phyloP scores from a whole-genome alignment of 1,139 yeast species.

The Sugiyamaella neomexicana region DNA sequence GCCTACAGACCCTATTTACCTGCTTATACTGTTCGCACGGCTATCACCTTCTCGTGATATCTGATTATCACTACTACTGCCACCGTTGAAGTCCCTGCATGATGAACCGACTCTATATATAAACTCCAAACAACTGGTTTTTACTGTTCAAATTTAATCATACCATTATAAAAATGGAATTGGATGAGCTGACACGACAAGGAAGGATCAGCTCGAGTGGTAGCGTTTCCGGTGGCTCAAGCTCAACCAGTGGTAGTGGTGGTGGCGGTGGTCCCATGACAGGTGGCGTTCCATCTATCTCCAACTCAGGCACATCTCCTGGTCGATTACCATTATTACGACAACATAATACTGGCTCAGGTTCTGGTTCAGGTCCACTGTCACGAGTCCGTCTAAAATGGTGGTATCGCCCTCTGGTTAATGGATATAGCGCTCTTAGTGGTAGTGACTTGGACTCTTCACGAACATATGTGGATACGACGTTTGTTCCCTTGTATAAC shows the following conservation, averaged over 20 bases:
- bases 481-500: constrained; percentile 23
- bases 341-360: background rate
- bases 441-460: constrained; percentile 22
- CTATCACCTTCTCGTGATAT: background rate
- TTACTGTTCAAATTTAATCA: too few relatives aligned
- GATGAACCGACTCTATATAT: background rate
- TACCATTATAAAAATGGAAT: background rate
- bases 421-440: constrained; percentile 21
- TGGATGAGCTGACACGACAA: constrained; percentile 9
- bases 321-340: background rate
- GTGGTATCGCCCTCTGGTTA: constrained; percentile 23
- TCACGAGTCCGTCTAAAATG: constrained; percentile 9
- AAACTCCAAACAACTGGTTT: too few relatives aligned
- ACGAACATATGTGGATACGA: constrained; percentile 21
- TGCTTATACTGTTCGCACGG: too few relatives aligned
- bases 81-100: background rate
- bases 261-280: too few relatives aligned
- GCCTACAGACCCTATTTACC: too few relatives aligned
- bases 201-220: background rate
- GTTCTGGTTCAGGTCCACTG: background rate
- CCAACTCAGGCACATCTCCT: background rate
- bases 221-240: background rate
- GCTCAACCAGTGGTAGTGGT: background rate
- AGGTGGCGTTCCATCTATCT: background rate
- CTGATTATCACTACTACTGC: too few relatives aligned